These are phyloP conservation scores for Fusarium armeniacum DNA, from an alignment of 2,329 filamentous ascomycete species.

Conservation along the genomic window DNA sequence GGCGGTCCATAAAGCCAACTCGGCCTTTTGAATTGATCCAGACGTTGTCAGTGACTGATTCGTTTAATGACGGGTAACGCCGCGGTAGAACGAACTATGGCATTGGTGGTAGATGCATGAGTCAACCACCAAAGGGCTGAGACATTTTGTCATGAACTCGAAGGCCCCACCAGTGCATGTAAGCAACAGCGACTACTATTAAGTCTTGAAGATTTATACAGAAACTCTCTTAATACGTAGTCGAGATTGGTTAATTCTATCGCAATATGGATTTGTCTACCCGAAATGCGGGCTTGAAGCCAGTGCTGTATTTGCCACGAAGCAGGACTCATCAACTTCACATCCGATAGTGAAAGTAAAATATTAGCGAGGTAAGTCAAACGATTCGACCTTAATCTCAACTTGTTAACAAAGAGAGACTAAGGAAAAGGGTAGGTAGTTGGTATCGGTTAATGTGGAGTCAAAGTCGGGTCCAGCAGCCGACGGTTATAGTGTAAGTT, in stretches of 20 bases:
- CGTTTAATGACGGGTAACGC: constrained; percentile 4
- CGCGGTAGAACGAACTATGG: constrained; percentile 18
- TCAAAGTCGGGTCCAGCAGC: constrained; percentile 11
- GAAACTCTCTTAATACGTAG: neutral
- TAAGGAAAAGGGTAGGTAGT: neutral
- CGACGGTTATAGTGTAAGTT: constrained; percentile 32
- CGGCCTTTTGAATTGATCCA: constrained; percentile 1
- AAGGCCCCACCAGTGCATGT: constrained; percentile 1
- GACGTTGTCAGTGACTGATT: constrained; percentile 31
- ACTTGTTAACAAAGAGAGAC: neutral
- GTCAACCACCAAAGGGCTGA: neutral
- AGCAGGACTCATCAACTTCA: neutral
- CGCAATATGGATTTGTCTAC: neutral
- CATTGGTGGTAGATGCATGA: constrained; percentile 1
- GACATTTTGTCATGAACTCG: neutral
- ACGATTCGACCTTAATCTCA: neutral
- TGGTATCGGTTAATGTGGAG: neutral
- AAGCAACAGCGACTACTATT: neutral
- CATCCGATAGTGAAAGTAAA: neutral
- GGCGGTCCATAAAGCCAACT: neutral
- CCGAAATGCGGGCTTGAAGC: neutral
- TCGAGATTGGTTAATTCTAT: neutral
- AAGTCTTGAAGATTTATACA: neutral
- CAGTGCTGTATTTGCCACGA: neutral
- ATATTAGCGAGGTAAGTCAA: neutral